Evolutionary conservation across 495 filamentous ascomycete genomes (phyloP), one percentile per base, ranked within the genome.

Genomic region (Penicillium coprophilum): DNA sequence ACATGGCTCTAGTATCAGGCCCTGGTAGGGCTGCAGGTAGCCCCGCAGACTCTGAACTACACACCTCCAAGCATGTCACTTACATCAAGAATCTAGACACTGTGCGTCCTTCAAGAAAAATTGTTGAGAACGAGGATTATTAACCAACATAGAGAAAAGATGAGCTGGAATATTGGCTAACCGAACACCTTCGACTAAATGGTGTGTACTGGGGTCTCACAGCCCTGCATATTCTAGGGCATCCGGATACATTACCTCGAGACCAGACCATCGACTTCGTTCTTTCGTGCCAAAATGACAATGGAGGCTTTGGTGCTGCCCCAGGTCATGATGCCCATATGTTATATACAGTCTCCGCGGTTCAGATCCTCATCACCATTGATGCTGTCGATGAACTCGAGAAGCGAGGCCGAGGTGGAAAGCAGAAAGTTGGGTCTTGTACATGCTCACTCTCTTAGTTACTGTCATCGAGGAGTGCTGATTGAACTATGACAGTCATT

Each of bases 191-290:
- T 50, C 90, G 94, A 45, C 78, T 97, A 31, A 96, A 92, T 67
- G 94, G 94, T 31, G 81, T 97, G 34, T 98, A 98, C 73, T 98
- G 94, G 94, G 94, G 95, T 24, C 76, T 98, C 52, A 93, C 85
- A 3, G 87, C 93, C 13, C 81, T 97, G 8, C 87, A 96, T 75
- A 80, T 97, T 15, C 84, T 98, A 39, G 83, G 85, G 46, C 85
- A 83, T 49, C 89, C 91, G 6, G 81, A 92, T 32, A 90, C 87
- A 6, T 81, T 98, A 8, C 86, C 92, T 15, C 86, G 92, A 28
- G 77, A 86, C 38, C 85, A 91, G 56, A 88, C 91, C 28, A 86
- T 98, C 67, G 84, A 90, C 61, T 98, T 95, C 73, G 90, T 97
- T 6, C 81, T 96, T 3, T 93, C 89, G 4, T 98, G 95, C 59